Evolutionary conservation across 2,329 filamentous ascomycete genomes (phyloP), one percentile per base, ranked within the genome.

Genomic region (Chrysoporthe cubensis): DNA sequence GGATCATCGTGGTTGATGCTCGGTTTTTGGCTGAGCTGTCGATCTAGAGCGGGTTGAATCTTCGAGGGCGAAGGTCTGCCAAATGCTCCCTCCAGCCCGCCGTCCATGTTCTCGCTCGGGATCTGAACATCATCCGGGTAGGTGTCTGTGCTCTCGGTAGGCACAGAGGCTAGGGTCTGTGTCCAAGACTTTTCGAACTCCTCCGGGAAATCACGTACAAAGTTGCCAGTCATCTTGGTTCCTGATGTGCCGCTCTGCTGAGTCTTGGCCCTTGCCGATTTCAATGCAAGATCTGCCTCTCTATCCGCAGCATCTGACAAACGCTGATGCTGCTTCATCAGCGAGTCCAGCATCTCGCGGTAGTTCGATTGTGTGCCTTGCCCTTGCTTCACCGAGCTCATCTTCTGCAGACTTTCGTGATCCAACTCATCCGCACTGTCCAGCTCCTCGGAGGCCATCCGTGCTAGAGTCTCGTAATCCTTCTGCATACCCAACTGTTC

Each of bases 141-240:
- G 13, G 32, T 14, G n/a, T 71, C 66, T 14, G 21, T 34, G 21
- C 52, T 65, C 64, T 67, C 69, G 9, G 26, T n/a, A 9, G 67
- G 64, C 2, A 46, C 26, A 2, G 61, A 18, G 13, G 68, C 63
- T 2, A 70, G 48, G 11, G 68, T 68, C 43, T 65, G 58, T 37
- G 74, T 76, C 84, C 84, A 85, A 1, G 79, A 79, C 5, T 74
- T 73, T 0, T 78, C 71, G 65, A 84, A 85, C 3, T 86, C 84
- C 67, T 87, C 83, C 0, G 84, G 83, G 67, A 86, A 87, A 72
- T 87, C 85, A 43, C 80, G 81, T 9, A 76, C 75, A 69, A 81
- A 86, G 70, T 82, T 84, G 4, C 84, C 84, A 9, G 82, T 84
- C 61, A 86, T 67, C 11, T 68, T 59, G 44, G 42, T 16, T n/a